phyloP scores from a whole-genome alignment of 139 green algal species.

The Limnomonas spitsbergensis region DNA sequence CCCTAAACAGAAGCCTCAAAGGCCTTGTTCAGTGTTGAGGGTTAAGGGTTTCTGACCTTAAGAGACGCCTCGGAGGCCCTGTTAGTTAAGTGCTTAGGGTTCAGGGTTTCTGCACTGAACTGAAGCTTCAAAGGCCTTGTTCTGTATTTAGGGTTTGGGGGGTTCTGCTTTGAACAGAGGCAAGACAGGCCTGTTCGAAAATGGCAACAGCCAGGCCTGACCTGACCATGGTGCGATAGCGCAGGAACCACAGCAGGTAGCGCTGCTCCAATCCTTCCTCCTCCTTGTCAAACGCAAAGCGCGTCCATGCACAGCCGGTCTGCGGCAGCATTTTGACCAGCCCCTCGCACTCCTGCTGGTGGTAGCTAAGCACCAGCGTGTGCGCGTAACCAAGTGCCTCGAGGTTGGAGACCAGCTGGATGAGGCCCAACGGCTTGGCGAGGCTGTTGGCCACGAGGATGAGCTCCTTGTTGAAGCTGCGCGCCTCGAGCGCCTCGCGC shows the following conservation, averaged over 20 bases:
- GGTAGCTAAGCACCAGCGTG: neutral
- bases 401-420: neutral
- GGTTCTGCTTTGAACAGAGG: no score
- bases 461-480: conserved; percentile 14
- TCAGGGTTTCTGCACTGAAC: no score
- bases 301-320: neutral
- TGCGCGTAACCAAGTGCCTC: neutral
- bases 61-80: no score
- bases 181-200: no score
- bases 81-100: no score
- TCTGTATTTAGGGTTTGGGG: no score
- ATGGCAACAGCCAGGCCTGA: neutral
- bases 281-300: neutral
- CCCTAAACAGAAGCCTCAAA: no score
- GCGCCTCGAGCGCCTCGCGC: neutral
- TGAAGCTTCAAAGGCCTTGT: no score
- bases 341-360: conserved; percentile 8
- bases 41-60: no score
- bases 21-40: no score
- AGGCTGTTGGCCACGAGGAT: neutral
- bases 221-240: neutral
- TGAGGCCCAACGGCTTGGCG: neutral
- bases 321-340: neutral
- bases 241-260: neutral
- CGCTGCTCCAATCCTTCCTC: neutral